phyloP scores from a whole-genome alignment of 192 early-diverging fungal species.

The Chytriomyces sp. region DNA sequence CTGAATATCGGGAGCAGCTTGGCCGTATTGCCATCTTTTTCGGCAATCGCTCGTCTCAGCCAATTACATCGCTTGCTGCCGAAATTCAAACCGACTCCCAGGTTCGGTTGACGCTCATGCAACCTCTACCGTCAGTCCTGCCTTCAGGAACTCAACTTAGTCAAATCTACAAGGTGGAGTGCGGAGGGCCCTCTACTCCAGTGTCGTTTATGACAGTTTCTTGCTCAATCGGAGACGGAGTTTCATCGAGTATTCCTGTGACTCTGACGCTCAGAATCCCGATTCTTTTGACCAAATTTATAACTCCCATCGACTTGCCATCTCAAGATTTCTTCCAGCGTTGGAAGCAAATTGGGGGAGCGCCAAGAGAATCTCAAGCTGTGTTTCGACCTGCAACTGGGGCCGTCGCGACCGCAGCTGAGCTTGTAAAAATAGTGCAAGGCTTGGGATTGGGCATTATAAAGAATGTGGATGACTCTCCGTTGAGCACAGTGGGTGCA shows the following conservation, averaged over 20 bases:
- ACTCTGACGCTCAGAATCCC: conserved; percentile 76
- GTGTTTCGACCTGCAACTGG: conserved; percentile 60
- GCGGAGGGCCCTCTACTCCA: conserved; percentile 61
- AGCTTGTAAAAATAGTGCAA: conserved; percentile 62
- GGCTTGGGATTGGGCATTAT: conserved; percentile 78
- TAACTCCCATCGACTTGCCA: conserved; percentile 78
- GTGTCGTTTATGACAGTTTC: conserved; percentile 72
- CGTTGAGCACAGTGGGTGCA: conserved; percentile 86
- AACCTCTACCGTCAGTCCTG: conserved; percentile 65
- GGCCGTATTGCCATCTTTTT: conserved; percentile 91
- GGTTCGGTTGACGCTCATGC: conserved; percentile 61
- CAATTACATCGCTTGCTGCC: conserved; percentile 68
- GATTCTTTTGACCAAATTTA: conserved; percentile 82
- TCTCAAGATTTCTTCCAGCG: conserved; percentile 83
- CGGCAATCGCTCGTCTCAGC: conserved; percentile 81
- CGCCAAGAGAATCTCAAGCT: conserved; percentile 79
- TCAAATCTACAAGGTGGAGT: conserved; percentile 83
- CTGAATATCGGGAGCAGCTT: conserved; percentile 88
- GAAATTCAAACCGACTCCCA: conserved; percentile 56
- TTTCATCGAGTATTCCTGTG: conserved; percentile 22
- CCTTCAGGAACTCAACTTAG: conserved; percentile 74
- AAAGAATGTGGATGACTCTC: conserved; percentile 85
- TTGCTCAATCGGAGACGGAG: conserved; percentile 55
- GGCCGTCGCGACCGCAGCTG: conserved; percentile 54
- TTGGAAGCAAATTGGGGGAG: conserved; percentile 95